Evolutionary conservation across 1,139 yeast species (phyloP), one percentile per base, ranked within the genome.

Genomic region (Magnusiomyces tetraspermus): DNA sequence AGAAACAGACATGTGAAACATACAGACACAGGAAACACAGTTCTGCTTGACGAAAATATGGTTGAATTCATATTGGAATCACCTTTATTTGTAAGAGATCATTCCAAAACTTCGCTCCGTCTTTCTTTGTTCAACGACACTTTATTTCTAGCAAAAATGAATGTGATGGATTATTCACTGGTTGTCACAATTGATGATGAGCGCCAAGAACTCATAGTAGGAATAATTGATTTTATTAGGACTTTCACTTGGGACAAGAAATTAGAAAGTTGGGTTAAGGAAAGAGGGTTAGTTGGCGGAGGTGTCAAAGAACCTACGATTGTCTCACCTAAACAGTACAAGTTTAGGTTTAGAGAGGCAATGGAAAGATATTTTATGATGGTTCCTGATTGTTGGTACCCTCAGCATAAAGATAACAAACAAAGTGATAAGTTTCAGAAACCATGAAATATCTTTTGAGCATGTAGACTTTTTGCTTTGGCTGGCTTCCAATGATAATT

Each of bases 191-290:
- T 94, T 49, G 94, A 86, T 62, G 80, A 81, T 49, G 82, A 80
- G 40, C 77, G 78, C 48, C 76, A 80, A 51, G 80, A 82, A 52
- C 73, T 90, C 43, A 87, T 90, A 43, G 95, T 90, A 37, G 99
- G 99, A 4, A 92, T 94, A 46, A 92, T 92, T 59, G 97, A 94
- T 67, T 94, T 95, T 75, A 82, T 94, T 51, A 72, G 98, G 53
- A 89, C 98, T 0, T 94, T 90, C 62, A 94, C 99, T 0, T 94
- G 99, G 99, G 99, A 94, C 65, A 94, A 94, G 68, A 92, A 90
- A 68, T 80, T 94, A 24, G 99, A 94, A 66, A 89, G 95, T 66
- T 94, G 98, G 98, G 98, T 94, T 43, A 94, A 94, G 66, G 98
- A 95, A 56, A 78, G 83, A 59, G 95, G 95, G 15, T 72, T 94